A percentile compares a stretch with the other conserved stretches of the same genome.
phyloP scores from a whole-genome alignment of 345 rosid species.

The Punica granatum region DNA sequence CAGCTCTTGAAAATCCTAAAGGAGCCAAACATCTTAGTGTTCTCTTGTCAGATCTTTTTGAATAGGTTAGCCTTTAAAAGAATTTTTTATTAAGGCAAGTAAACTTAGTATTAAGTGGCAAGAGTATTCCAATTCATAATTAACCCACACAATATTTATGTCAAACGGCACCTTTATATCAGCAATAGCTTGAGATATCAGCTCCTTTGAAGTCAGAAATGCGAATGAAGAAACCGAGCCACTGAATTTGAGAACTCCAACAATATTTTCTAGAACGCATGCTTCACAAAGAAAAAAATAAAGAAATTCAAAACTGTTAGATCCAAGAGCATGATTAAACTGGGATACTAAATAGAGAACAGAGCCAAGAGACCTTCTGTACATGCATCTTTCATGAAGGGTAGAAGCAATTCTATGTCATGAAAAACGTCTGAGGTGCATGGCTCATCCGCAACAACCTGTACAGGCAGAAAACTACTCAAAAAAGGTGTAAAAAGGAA shows the following conservation, averaged over 20 bases:
- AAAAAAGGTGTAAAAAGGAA: not conserved
- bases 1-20: not conserved
- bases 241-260: constrained; percentile 51
- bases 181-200: constrained; percentile 67
- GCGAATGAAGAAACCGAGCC: constrained; percentile 71
- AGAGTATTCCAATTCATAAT: not conserved
- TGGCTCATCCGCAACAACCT: constrained; percentile 59
- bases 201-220: constrained; percentile 62
- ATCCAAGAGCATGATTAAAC: not conserved
- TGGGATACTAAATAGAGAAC: not conserved
- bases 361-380: constrained; percentile 40
- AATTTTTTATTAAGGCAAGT: too few relatives aligned
- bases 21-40: too few relatives aligned
- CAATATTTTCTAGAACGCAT: constrained; percentile 44
- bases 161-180: constrained; percentile 75
- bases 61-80: too few relatives aligned
- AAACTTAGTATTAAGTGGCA: not conserved
- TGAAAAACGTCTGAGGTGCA: constrained; percentile 48
- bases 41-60: too few relatives aligned
- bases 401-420: constrained; percentile 69
- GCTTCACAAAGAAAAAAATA: constrained; percentile 36
- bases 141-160: too few relatives aligned
- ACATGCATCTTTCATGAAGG: constrained; percentile 53
- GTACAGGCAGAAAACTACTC: constrained; percentile 3
- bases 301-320: constrained; percentile 8